phyloP scores from a whole-genome alignment of 768 basidiomycete species.

The Rhizopogon salebrosus region DNA sequence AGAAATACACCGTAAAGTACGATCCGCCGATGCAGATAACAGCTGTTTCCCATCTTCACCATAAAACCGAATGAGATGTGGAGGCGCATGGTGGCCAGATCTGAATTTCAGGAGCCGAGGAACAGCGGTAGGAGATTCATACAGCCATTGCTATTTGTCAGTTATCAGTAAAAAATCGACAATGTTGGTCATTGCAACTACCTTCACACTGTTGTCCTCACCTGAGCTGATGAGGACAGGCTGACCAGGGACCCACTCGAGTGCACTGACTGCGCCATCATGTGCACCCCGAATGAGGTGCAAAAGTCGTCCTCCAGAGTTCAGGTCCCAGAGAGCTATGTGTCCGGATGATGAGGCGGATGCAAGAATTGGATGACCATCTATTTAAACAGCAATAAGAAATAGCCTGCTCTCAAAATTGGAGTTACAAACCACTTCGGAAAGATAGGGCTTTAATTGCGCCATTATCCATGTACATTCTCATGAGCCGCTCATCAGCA shows the following conservation, averaged over 20 bases:
- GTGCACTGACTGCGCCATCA: conserved; percentile 72
- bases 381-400: conserved; percentile 30
- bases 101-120: conserved; percentile 89
- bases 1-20: conserved; percentile 83
- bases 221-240: conserved; percentile 86
- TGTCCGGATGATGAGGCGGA: conserved; percentile 84
- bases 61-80: conserved; percentile 90
- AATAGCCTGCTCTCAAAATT: not conserved
- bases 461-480: conserved; percentile 89
- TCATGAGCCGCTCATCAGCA: conserved; percentile 82
- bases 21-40: conserved; percentile 83
- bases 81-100: conserved; percentile 88
- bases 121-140: conserved; percentile 83
- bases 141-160: conserved; percentile 85
- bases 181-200: conserved; percentile 24
- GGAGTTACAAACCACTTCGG: conserved; percentile 65
- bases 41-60: conserved; percentile 97
- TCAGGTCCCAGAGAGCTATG: conserved; percentile 91
- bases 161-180: not conserved
- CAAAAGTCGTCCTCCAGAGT: conserved; percentile 72
- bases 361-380: conserved; percentile 85
- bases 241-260: conserved; percentile 93
- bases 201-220: conserved; percentile 95
- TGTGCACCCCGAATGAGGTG: conserved; percentile 89
- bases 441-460: conserved; percentile 74